Base-by-base conservation (phyloP, 305 asterid species). In the Fraxinus ornus region DNA sequence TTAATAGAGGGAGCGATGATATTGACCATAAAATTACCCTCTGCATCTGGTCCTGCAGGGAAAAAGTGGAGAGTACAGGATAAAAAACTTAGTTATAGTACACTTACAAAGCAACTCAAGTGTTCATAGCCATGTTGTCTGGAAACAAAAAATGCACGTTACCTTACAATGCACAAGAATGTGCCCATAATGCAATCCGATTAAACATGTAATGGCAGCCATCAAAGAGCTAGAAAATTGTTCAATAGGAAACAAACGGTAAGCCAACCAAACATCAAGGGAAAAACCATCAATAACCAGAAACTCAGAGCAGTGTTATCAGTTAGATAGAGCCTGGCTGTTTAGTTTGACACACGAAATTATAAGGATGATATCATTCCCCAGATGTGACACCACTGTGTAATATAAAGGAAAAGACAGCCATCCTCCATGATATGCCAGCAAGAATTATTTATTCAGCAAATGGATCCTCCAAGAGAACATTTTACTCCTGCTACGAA, bases 101-200 rank as follows among this genome's bases (percentile, higher is more conserved):
- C 85, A 75, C 80, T 35, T 39, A 66, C 80, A 55, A 81, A 22
- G 26, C 22, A 81, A 82, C 71, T 78, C 22, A 64, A 21, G 32
- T 21, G 72, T 24, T 6, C 32, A 30, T 7, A 82, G 70, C 66
- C 79, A 44, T 80, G 62, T 82, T 39, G 39, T 17, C 78, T 75
- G 62, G 83, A 44, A 47, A 64, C 35, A 78, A 74, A 88, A 80
- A 77, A 68, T 75, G 75, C 71, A 66, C 24, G 80, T 85, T 88
- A 94, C 97, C 93, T 92, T 86, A 84, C 86, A 85, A 81, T 93
- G 97, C 81, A 94, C 92, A 85, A 91, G 89, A 90, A 94, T 86
- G 89, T 94, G 98, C 36, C 98, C 98, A 73, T 85, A 91, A 85
- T 94, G 97, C 90, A 94, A 87, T 84, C 98, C 98, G 55, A 89